These are phyloP conservation scores for Kwoniella bestiolae DNA, from an alignment of 768 basidiomycete species.

Conservation along the genomic window DNA sequence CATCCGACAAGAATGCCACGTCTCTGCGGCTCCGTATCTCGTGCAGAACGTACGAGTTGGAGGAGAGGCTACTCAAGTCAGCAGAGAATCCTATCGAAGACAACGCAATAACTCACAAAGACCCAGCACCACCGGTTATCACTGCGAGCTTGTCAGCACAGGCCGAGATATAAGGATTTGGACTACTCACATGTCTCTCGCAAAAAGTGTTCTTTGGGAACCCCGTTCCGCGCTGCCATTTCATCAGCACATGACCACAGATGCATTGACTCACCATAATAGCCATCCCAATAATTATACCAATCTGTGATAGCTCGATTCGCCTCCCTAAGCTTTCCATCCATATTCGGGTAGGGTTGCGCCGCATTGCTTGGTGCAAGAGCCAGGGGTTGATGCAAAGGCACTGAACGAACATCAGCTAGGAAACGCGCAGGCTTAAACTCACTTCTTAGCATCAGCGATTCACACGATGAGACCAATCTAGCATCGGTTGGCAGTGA, in stretches of 20 bases:
- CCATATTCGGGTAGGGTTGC: slow-evolving; percentile 35
- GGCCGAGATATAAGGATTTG: background rate
- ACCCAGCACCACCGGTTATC: slow-evolving; percentile 32
- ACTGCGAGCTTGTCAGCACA: slow-evolving; percentile 29
- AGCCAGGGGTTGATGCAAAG: slow-evolving; percentile 41
- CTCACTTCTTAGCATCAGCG: slow-evolving; percentile 30
- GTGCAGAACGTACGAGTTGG: slow-evolving; percentile 44
- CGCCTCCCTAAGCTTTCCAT: slow-evolving; percentile 32
- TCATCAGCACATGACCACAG: too few relatives aligned
- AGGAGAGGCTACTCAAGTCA: slow-evolving; percentile 25
- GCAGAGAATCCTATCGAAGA: background rate
- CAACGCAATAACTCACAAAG: slow-evolving; percentile 27
- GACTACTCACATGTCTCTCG: slow-evolving; percentile 32
- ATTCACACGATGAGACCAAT: slow-evolving; percentile 38
- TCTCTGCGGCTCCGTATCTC: slow-evolving; percentile 40
- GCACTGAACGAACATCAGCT: slow-evolving; percentile 15
- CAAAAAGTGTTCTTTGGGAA: slow-evolving; percentile 32
- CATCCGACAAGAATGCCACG: slow-evolving; percentile 36
- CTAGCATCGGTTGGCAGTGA: slow-evolving; percentile 35
- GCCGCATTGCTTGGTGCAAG: slow-evolving; percentile 25
- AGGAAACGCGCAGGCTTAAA: background rate
- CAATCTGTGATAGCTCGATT: slow-evolving; percentile 32
- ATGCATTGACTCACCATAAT: slow-evolving; percentile 31
- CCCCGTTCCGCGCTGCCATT: slow-evolving; percentile 14
- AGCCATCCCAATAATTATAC: slow-evolving; percentile 45